Evolutionary conservation across 129 eudicot species (phyloP), one percentile per base, ranked within the genome.

Genomic region (Daucus carota): DNA sequence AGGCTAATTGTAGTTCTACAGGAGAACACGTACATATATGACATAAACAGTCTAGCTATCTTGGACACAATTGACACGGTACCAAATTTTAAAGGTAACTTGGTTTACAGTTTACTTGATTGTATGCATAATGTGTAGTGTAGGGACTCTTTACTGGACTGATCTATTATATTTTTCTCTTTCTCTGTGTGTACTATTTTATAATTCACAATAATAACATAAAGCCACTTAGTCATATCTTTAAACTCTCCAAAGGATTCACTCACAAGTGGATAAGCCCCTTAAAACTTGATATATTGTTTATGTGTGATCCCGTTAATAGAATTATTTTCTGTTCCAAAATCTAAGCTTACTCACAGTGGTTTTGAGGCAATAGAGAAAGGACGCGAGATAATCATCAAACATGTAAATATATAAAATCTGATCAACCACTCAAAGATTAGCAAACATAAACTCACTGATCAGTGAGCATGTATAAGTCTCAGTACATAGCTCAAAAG

Each of bases 1-100:
- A 94, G 99, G 83, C 79, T 94, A 75, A 81, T 91, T 70, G 99
- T 94, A 80, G 86, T 91, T 76, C 88, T 94, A 81, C 90, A 85
- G 82, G 97, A 86, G 62, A 85, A 94, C 84, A 80, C 96, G 48
- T 94, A 84, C 79, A 89, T 94, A 81, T 94, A 94, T 88, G 97
- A 94, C 85, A 87, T 85, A 73, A 88, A 86, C 73, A 91, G 81
- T 78, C 86, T 91, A 8, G 82, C 84, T 78, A 88, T 91, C 81
- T 80, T 91, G 82, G 91, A 83, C 76, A 89, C 92, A 44, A 86
- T 94, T 68, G 97, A 91, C 76, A 94, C 97, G 17, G 96, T 94
- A 83, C 97, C 97, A 75, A 94, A 94, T 79, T 59, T 72, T 48
- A 92, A 87, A 86, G 99, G 99, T 91, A 69, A 74, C 57, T 41